Conservation (phyloP, 805 yeast species). For the Brettanomyces anomalus region DNA sequence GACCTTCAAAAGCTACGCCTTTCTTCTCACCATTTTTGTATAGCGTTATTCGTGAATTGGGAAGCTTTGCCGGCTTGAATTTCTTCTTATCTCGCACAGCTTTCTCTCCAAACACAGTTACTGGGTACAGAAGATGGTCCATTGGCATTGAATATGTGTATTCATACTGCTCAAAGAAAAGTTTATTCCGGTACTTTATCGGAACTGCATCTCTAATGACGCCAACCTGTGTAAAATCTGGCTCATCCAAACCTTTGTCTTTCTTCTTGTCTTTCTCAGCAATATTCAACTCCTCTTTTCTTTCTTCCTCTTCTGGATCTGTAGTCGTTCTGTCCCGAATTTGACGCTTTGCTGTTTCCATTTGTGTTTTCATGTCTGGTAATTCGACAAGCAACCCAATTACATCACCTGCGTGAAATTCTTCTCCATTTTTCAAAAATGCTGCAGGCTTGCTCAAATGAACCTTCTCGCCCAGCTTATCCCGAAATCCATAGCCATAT, state of each 20-base stretch:
- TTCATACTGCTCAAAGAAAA: conserved; percentile 82
- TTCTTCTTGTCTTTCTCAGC: neutral
- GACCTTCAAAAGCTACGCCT: conserved; percentile 58
- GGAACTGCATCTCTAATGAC: conserved; percentile 79
- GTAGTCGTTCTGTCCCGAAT: conserved; percentile 20
- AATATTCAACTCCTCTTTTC: neutral
- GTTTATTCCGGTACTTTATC: conserved; percentile 64
- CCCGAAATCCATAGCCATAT: conserved; percentile 87
- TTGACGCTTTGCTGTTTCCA: conserved; percentile 30
- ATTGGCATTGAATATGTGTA: conserved; percentile 59
- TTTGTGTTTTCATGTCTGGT: conserved; percentile 46
- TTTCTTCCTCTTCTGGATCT: conserved; percentile 9
- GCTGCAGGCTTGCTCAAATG: conserved; percentile 63
- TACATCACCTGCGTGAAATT: conserved; percentile 65
- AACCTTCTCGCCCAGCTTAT: conserved; percentile 62
- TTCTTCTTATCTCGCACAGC: conserved; percentile 45
- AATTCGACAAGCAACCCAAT: conserved; percentile 69
- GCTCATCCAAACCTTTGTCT: neutral
- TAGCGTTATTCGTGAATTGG: conserved; percentile 53
- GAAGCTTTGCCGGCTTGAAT: conserved; percentile 39
- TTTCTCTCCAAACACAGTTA: conserved; percentile 59
- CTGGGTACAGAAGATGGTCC: conserved; percentile 69
- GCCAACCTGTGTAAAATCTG: conserved; percentile 24
- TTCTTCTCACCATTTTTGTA: conserved; percentile 67
- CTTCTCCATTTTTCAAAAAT: conserved; percentile 39